Evolutionary conservation across 306 rosid species (phyloP), one percentile per base, ranked within the genome.

Genomic region (Lithocarpus polystachyus): DNA sequence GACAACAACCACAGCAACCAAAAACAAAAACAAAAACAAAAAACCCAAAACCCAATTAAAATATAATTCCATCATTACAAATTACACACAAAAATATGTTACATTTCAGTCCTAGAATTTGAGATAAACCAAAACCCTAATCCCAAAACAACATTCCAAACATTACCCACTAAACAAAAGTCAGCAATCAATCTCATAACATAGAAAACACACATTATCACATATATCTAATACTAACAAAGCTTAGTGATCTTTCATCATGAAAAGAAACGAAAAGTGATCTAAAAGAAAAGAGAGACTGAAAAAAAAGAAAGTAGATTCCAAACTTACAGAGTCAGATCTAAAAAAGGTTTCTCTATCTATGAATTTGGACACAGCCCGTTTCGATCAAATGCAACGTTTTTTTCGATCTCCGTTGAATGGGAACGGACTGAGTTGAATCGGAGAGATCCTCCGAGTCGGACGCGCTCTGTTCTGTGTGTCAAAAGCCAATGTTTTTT

Each of bases 41-140:
- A 48, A 48, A 0, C 53, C 53, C 17, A 48, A 48, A 48, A 48
- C 53, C 53, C 53, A 12, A 17, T 48, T 48, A 13, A 48, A 5
- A 48, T 48, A 48, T 48, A 12, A 48, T 12, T 12, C 53, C 15
- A 48, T 12, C 53, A 3, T 48, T 48, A 48, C 53, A 48, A 12
- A 48, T 48, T 48, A 48, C 5, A 60, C 26, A 22, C 2, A 12
- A n/a, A 23, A 13, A 55, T 5, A 15, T 3, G 7, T 54, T 61
- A 23, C 15, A 37, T 19, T 59, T 20, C 2, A 26, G 57, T 59
- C 22, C 75, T n/a, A 17, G 29, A 79, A 61, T 71, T 48, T 23
- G 22, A 68, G 45, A 80, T 45, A 29, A 67, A 65, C 5, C 19
- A 59, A 80, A 76, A 52, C 75, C 83, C 77, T 35, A 81, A 75